Base-by-base conservation (phyloP, 129 eudicot species). In the Artemisia annua region DNA sequence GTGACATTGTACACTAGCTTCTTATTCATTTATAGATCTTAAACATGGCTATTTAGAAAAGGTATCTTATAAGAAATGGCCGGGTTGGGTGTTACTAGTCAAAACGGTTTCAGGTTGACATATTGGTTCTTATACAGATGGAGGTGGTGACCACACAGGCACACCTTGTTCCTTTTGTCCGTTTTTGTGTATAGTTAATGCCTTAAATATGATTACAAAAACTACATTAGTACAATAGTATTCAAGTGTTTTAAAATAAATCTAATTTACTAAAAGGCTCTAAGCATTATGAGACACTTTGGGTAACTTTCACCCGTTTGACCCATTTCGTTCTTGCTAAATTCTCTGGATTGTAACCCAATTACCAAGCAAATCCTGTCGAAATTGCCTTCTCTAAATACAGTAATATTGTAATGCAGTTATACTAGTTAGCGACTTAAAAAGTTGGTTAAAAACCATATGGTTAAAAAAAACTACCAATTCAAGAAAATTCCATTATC, bases 401-500 rank as follows among this genome's bases (percentile, higher is more conserved):
- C 54, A 28, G 48, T 53, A 55, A 48, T 65, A 71, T 30, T 39
- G 10, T 39, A 54, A 16, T 63, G 14, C 44, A 8, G 48, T 53
- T 44, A 48, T 65, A 71, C 32, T 56, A 71, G 53, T 63, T 64
- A 64, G 48, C 46, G 73, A 71, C 78, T 62, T 63, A 51, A 71
- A 10, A 48, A 77, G 53, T 65, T 54, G 72, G 52, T 53, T 71
- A 52, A 70, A 52, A 74, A 44, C 9, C 75, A 7, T 48, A 26
- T 28, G 58, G 73, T 57, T 55, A 22, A 65, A 56, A 78, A 78
- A 71, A 65, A 48, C 78, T 71, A 53, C 18, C 67, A 55, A 71
- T 60, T 64, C 64, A 71, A 63, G 24, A 59, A 55, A 72, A 71
- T 46, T 49, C 16, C 53, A 78, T 48, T 78, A 13, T 71, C 73